phyloP scores from a whole-genome alignment of 2,329 filamentous ascomycete genomes.

The Calonectria hongkongensis region DNA sequence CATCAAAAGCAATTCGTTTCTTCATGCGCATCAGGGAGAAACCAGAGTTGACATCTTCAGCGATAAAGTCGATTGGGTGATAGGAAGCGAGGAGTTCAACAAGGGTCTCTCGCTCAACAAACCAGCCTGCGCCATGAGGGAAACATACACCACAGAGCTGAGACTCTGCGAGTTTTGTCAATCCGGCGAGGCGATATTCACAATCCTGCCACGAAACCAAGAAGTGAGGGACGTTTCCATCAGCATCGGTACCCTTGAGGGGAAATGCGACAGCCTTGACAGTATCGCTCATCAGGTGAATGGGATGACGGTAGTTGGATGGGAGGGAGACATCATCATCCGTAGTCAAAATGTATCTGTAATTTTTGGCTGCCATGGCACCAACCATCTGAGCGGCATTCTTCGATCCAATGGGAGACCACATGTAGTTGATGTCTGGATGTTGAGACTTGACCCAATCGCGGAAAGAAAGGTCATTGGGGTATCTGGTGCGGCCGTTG shows the following conservation, averaged over 20 bases:
- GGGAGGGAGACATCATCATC: conserved; percentile 39
- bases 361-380: conserved; percentile 38
- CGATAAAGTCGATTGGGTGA: conserved; percentile 39
- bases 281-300: conserved; percentile 34
- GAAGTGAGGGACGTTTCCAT: conserved; percentile 30
- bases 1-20: conserved; percentile 36
- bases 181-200: conserved; percentile 38
- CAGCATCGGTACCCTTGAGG: conserved; percentile 28
- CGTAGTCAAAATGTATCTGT: conserved; percentile 35
- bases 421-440: conserved; percentile 40
- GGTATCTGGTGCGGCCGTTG: conserved; percentile 32
- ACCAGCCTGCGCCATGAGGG: conserved; percentile 39
- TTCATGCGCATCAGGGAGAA: conserved; percentile 37
- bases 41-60: conserved; percentile 39
- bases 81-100: conserved; percentile 30
- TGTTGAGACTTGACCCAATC: conserved; percentile 40
- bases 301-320: conserved; percentile 36
- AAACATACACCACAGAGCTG: conserved; percentile 37
- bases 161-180: conserved; percentile 38
- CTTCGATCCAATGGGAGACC: conserved; percentile 41
- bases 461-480: conserved; percentile 36
- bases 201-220: conserved; percentile 37
- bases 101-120: conserved; percentile 37
- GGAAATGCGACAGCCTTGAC: conserved; percentile 38
- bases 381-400: conserved; percentile 42